phyloP scores from a whole-genome alignment of 1,139 yeast species.

The Yamadazyma dendronema region DNA sequence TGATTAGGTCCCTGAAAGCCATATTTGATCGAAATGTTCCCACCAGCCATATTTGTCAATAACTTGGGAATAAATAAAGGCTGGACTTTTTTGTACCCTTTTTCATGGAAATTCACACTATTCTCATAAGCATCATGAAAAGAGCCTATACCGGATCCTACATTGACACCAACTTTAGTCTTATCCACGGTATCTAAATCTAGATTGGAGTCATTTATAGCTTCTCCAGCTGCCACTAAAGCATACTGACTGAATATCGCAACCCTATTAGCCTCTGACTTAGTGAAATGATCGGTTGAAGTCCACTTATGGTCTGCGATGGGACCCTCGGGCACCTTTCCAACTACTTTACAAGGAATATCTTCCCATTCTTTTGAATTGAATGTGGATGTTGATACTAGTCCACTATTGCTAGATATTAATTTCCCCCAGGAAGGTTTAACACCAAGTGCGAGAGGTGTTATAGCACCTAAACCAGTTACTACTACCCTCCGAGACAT shows the following conservation, averaged over 20 bases:
- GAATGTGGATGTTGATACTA: constrained; percentile 50
- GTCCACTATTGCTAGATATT: constrained; percentile 51
- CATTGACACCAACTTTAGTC: constrained; percentile 61
- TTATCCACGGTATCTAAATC: constrained; percentile 38
- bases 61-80: constrained; percentile 86
- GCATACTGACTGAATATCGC: constrained; percentile 82
- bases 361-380: constrained; percentile 51
- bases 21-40: constrained; percentile 78
- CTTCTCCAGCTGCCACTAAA: constrained; percentile 73
- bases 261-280: constrained; percentile 53
- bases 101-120: constrained; percentile 44
- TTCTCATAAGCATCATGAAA: constrained; percentile 71
- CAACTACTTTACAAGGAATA: constrained; percentile 77
- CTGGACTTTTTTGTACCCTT: constrained; percentile 71
- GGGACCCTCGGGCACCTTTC: constrained; percentile 62
- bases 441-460: constrained; percentile 82
- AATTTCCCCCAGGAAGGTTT: constrained; percentile 52
- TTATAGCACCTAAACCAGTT: constrained; percentile 84
- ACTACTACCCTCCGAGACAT: constrained; percentile 63
- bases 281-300: constrained; percentile 41
- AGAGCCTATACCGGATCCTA: constrained; percentile 94
- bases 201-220: constrained; percentile 60
- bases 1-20: constrained; percentile 84
- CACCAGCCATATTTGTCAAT: constrained; percentile 92
- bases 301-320: constrained; percentile 52